Conservation (phyloP, 345 rosid species). For the Mallotus nudiflorus region DNA sequence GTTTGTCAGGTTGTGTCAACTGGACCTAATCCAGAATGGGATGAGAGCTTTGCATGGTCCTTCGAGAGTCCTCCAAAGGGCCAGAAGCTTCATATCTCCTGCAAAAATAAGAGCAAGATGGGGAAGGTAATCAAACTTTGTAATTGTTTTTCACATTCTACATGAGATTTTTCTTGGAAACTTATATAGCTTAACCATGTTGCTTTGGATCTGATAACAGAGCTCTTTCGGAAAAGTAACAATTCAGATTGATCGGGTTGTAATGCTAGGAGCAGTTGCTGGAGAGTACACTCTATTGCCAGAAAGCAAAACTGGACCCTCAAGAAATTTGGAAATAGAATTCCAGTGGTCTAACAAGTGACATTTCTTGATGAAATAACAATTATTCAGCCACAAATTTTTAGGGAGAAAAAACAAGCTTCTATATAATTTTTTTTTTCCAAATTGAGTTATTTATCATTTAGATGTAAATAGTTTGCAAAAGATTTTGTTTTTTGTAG, state of each 20-base stretch:
- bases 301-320: conserved; percentile 89
- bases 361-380: background rate
- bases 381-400: conserved; percentile 9
- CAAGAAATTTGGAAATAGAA: conserved; percentile 88
- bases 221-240: conserved; percentile 98
- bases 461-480: conserved; percentile 45
- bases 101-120: conserved; percentile 99
- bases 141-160: background rate
- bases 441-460: conserved; percentile 22
- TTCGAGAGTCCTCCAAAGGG: conserved; percentile 99
- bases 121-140: conserved; percentile 64
- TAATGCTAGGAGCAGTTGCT: conserved; percentile 94
- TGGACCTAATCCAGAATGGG: conserved; percentile 98
- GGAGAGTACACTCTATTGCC: conserved; percentile 92
- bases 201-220: conserved; percentile 39
- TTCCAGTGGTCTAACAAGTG: conserved; percentile 97
- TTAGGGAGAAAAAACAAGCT: conserved; percentile 9
- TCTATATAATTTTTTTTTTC: conserved; percentile 17
- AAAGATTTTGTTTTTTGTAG: conserved; percentile 36
- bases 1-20: conserved; percentile 75
- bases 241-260: conserved; percentile 92
- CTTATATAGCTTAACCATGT: conserved; percentile 1
- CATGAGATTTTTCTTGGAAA: background rate
- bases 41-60: conserved; percentile 96
- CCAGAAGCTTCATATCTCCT: conserved; percentile 93